These are phyloP conservation scores for Stephania yunnanensis DNA, from an alignment of 164 flowering plant species.

Conservation along the genomic window DNA sequence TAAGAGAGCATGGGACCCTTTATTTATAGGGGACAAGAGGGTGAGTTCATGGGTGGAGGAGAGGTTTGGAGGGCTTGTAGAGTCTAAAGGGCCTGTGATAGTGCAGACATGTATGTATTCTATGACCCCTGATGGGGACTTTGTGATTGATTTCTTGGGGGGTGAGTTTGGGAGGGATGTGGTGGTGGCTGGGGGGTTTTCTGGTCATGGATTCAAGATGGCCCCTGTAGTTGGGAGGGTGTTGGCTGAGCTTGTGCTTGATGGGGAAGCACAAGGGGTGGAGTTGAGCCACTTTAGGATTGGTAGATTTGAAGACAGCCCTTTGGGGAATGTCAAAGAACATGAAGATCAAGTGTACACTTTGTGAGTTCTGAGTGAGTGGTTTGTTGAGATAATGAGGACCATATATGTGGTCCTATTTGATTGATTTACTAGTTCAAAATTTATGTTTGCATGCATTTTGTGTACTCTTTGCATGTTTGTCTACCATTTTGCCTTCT, in stretches of 20 bases:
- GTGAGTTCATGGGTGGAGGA: constrained; percentile 46
- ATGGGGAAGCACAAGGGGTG: constrained; percentile 53
- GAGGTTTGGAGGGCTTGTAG: constrained; percentile 43
- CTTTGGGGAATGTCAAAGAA: constrained; percentile 68
- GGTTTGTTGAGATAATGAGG: background rate
- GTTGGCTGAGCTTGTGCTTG: constrained; percentile 50
- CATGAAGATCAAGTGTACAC: constrained; percentile 47
- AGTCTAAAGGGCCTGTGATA: constrained; percentile 35
- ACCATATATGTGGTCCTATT: background rate
- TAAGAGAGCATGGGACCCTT: constrained; percentile 51
- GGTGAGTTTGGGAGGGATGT: constrained; percentile 79
- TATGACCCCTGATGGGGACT: constrained; percentile 91
- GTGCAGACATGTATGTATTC: constrained; percentile 81
- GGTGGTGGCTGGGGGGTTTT: constrained; percentile 83
- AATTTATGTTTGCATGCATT: background rate
- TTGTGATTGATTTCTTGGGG: constrained; percentile 76
- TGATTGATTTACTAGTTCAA: background rate
- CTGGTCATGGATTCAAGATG: constrained; percentile 99
- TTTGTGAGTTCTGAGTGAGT: background rate
- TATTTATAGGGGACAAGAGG: constrained; percentile 4
- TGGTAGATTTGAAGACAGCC: constrained; percentile 54
- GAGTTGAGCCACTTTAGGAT: constrained; percentile 55
- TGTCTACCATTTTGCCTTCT: too few relatives aligned
- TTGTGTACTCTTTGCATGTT: too few relatives aligned
- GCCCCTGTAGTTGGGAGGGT: constrained; percentile 71